Evolutionary conservation across 208 protist genomes (phyloP).

Genomic region (Leptomonas seymouri): DNA sequence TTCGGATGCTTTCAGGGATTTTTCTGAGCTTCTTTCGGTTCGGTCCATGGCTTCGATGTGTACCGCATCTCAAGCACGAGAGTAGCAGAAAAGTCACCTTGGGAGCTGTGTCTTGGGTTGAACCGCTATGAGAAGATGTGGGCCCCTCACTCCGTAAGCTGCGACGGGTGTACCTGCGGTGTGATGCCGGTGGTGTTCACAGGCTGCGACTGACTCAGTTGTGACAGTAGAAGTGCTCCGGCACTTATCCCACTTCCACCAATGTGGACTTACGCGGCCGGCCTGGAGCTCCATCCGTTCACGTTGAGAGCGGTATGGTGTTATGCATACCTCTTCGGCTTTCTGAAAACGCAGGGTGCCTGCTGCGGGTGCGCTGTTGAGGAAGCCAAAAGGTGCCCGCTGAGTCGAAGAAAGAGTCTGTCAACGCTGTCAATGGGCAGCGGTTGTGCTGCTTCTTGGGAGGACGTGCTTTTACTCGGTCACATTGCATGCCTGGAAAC

Average conservation of each 20-base stretch:
- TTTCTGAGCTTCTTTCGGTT: slow-evolving; percentile 19
- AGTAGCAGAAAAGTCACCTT: slow-evolving; percentile 5
- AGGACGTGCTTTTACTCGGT: slow-evolving; percentile 32
- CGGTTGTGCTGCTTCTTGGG: slow-evolving; percentile 25
- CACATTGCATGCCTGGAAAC: slow-evolving; percentile 25
- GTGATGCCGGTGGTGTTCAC: slow-evolving; percentile 16
- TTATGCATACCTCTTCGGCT: slow-evolving; percentile 11
- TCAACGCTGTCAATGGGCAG: slow-evolving; percentile 7
- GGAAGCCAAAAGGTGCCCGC: slow-evolving; percentile 15
- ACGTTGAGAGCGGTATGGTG: neutral
- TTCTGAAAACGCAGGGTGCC: slow-evolving; percentile 7
- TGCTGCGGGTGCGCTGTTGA: slow-evolving; percentile 21
- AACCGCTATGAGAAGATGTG: slow-evolving; percentile 7
- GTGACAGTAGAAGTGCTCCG: slow-evolving; percentile 32
- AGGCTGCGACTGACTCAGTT: slow-evolving; percentile 22
- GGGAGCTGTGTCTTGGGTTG: slow-evolving; percentile 16
- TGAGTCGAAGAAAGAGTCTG: slow-evolving; percentile 6
- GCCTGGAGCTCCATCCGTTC: neutral
- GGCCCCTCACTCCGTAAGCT: neutral
- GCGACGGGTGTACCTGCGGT: slow-evolving; percentile 10
- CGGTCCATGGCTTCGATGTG: slow-evolving; percentile 8
- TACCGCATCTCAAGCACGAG: slow-evolving; percentile 12
- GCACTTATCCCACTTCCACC: neutral
- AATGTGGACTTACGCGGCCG: neutral
- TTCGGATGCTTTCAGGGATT: slow-evolving; percentile 1